These are phyloP conservation scores for Bipolaris victoriae DNA, from an alignment of 2,329 filamentous ascomycete genomes.

Conservation along the genomic window DNA sequence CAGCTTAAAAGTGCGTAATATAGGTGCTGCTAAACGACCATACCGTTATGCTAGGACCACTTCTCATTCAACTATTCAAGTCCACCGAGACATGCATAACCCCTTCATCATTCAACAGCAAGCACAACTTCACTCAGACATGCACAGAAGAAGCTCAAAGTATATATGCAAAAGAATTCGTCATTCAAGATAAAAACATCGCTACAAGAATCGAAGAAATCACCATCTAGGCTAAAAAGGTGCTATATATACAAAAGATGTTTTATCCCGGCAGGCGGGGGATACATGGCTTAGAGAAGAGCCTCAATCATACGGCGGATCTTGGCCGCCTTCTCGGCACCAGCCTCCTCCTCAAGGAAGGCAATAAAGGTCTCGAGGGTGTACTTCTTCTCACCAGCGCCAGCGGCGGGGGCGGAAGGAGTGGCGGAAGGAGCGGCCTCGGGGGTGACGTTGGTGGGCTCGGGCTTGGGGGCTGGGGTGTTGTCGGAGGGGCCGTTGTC, in stretches of 20 bases:
- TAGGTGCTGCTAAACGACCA: too few relatives aligned
- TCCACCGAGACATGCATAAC: too few relatives aligned
- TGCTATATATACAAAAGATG: constrained; percentile 4
- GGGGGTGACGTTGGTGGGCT: constrained; percentile 13
- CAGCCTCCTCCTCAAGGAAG: constrained; percentile 21
- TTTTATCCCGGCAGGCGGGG: background rate
- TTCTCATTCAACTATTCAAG: too few relatives aligned
- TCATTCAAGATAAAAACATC: too few relatives aligned
- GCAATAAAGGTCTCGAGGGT: constrained; percentile 26
- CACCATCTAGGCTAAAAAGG: constrained; percentile 10
- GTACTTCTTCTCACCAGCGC: constrained; percentile 24
- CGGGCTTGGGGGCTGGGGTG: background rate
- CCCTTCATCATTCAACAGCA: too few relatives aligned
- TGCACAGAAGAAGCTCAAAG: too few relatives aligned
- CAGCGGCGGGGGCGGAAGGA: constrained; percentile 4
- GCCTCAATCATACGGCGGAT: constrained; percentile 26
- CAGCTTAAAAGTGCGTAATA: too few relatives aligned
- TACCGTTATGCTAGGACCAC: too few relatives aligned
- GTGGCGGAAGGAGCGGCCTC: constrained; percentile 5
- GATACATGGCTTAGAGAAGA: constrained; percentile 8
- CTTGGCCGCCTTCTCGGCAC: constrained; percentile 19
- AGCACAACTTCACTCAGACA: too few relatives aligned
- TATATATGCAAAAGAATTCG: too few relatives aligned
- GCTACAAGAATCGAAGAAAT: constrained; percentile 5
- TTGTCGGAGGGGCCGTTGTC: background rate